Base-by-base conservation (phyloP, 805 yeast genomes). In the Starmerella ratchasimensis region DNA sequence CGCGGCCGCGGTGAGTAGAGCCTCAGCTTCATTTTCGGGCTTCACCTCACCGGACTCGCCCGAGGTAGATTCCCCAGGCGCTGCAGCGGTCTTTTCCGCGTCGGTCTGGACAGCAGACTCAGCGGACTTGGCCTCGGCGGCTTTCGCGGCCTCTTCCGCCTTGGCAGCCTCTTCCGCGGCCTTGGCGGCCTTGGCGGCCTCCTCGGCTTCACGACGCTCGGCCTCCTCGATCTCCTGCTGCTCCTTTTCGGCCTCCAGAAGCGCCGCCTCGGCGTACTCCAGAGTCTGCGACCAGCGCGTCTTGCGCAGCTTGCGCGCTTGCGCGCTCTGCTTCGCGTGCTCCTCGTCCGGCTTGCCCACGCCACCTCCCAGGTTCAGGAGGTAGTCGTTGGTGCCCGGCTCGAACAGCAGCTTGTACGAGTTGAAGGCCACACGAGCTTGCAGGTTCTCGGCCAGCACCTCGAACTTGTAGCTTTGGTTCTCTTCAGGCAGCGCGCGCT, bases 381-480 rank as follows among this genome's bases (percentile, higher is more conserved):
- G 83, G 45, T 76, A 77, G 60, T 90, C 98, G 46, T 69, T 72
- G 0, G 94, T 72, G 5, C 69, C 75, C 4, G 78, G 68, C 53
- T 82, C 93, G 54, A 88, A 84, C 53, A 80, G 75, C 51, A 90
- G 60, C 45, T 80, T 68, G 58, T 82, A 90, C 3, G 84, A 73
- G 49, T 77, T 78, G 49, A 74, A 72, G 52, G 86, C 75, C 28
- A 88, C 70, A 33, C 81, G 76, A 15, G 90, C 88, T 51, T 74
- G 74, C 58, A 88, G 62, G 19, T 74, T 77, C 24, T 93, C 74
- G 33, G 69, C 69, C 3, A 76, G 68, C 29, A 68, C 65, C 10
- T 88, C 93, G 40, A 55, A 50, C 36, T 49, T 49, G 39, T 43
- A 49, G 33, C 45, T 50, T 28, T 46, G 45, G 23, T 42, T 49